phyloP scores from a whole-genome alignment of 768 basidiomycete genomes.

The Atractiella rhizophila region DNA sequence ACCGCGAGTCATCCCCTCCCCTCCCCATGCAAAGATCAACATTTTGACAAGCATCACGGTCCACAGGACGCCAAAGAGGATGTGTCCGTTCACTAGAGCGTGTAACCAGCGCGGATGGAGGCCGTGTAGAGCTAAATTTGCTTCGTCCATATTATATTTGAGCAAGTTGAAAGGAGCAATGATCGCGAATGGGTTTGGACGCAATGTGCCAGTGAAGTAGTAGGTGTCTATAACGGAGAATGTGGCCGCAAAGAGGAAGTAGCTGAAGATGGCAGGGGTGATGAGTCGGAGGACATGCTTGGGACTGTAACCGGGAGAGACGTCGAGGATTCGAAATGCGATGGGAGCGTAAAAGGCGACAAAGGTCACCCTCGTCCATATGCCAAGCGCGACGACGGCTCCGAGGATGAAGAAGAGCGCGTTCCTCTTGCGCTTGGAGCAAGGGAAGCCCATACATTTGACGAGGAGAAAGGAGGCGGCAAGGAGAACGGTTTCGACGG shows the following conservation, averaged over 20 bases:
- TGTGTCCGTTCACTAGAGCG: conserved; percentile 8
- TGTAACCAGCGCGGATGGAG: conserved; percentile 13
- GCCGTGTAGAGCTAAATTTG: conserved; percentile 13
- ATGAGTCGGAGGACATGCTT: background rate
- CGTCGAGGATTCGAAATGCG: background rate
- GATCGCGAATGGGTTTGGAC: background rate
- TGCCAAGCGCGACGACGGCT: background rate
- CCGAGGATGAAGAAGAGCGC: too few relatives aligned
- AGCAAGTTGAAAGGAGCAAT: conserved; percentile 13
- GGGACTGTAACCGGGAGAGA: too few relatives aligned
- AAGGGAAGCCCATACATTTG: background rate
- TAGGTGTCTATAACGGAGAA: background rate
- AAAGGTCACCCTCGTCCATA: conserved; percentile 12
- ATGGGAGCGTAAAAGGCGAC: conserved; percentile 4
- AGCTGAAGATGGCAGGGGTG: background rate
- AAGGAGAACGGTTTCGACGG: conserved; percentile 9
- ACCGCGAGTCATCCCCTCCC: background rate
- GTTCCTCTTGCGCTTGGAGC: too few relatives aligned
- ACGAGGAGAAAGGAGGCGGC: background rate
- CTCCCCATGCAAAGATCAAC: background rate
- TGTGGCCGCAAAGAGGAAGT: background rate
- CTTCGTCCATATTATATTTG: conserved; percentile 8
- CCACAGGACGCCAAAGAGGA: conserved; percentile 7
- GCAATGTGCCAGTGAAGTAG: background rate
- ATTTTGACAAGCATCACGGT: background rate